Base-by-base conservation (phyloP, 2,329 filamentous ascomycete species). In the Paecilomyces fulvus region DNA sequence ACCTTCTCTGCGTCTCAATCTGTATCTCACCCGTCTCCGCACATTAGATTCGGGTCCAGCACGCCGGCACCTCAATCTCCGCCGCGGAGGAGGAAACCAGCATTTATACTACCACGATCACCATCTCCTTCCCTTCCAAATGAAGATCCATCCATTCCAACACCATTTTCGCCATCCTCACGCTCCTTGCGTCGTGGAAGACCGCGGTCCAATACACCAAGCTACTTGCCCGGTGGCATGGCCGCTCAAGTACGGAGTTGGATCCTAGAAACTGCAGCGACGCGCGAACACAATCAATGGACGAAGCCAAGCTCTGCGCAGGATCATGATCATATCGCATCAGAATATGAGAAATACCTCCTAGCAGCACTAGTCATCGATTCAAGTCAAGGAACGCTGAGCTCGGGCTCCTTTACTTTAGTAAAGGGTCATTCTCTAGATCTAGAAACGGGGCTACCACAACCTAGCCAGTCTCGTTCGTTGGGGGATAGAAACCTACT, bases 161-260 rank as follows among this genome's bases (percentile, higher is more conserved):
- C 67, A 0, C 70, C 69, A 0, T 74, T 73, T 55, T 74, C 72
- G 0, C 72, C 71, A 4, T 67, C 69, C 0, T 69, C 69, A 12
- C 66, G 63, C 31, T 63, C 66, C 0, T 57, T 31, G 33, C 65
- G 71, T 5, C 65, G 67, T n/a, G 70, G 71, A 8, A 61, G 67
- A 30, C 55, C 59, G 1, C 65, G 62, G 8, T 53, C 61, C 1
- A 56, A 56, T n/a, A 59, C 56, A 1, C 61, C 62, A 10, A 61
- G 55, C 5, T 75, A 73, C 59, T 50, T 70, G 0, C 64, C 71
- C 1, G 72, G 69, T 5, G 73, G 73, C 4, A 73, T 75, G 69
- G 73, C 73, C 7, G 65, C 72, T 0, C 66, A 73, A 53, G 67
- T 74, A 28, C 72, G 72, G n/a, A 66, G 67, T 55, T 76, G 73